These are phyloP conservation scores for Tritrichomonas foetus DNA, from an alignment of 208 protist species.

Conservation along the genomic window DNA sequence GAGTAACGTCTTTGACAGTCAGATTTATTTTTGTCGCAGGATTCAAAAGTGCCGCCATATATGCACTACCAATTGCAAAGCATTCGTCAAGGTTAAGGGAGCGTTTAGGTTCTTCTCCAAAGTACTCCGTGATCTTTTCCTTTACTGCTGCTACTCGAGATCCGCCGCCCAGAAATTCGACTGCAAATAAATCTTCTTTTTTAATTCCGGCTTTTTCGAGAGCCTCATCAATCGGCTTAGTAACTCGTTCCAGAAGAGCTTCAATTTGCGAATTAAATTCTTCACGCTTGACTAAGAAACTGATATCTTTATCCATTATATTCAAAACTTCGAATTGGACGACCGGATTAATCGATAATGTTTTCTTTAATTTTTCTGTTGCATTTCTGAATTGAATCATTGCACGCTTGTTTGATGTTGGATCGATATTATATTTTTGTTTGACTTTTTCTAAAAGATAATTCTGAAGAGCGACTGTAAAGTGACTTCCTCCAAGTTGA, in stretches of 20 bases:
- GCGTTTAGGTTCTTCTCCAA: constrained; percentile 3
- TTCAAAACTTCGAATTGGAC: constrained; percentile 44
- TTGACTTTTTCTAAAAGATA: constrained; percentile 42
- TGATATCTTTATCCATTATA: constrained; percentile 45
- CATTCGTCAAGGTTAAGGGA: neutral
- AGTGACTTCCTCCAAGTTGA: constrained; percentile 42
- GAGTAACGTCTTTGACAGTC: neutral
- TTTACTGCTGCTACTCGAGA: constrained; percentile 45
- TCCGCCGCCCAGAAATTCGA: constrained; percentile 46
- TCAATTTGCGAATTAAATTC: constrained; percentile 41
- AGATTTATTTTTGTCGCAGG: neutral
- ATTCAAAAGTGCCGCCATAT: neutral
- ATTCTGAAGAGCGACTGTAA: neutral
- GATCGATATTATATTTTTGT: constrained; percentile 44
- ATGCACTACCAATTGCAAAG: neutral
- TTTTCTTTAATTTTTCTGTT: constrained; percentile 45
- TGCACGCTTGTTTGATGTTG: constrained; percentile 43
- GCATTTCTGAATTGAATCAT: neutral
- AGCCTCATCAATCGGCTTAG: constrained; percentile 42
- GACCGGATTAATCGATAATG: constrained; percentile 43
- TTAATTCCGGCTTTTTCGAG: neutral
- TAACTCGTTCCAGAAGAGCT: constrained; percentile 9
- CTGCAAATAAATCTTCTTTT: constrained; percentile 41
- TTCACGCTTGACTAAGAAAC: constrained; percentile 35
- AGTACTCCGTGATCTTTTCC: neutral